Evolutionary conservation across 2,329 filamentous ascomycete species (phyloP), one percentile per base, ranked within the genome.

Genomic region (Pseudocercospora eumusae): DNA sequence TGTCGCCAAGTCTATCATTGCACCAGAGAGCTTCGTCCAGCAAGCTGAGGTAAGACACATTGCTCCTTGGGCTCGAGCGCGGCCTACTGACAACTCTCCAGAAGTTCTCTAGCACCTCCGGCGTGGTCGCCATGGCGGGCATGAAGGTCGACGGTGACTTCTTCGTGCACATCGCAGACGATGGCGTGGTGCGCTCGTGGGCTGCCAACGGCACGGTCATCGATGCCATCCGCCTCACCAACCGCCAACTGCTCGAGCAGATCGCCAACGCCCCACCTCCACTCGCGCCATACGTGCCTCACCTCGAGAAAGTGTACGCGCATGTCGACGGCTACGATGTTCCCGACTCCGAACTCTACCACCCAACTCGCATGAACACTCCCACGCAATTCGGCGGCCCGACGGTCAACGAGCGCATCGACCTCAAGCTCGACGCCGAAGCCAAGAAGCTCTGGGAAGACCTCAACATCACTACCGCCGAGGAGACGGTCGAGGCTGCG

Each of bases 131-230:
- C 28, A 36, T 40, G 18, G 18, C n/a, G n/a, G 15, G 20, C 10
- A 18, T 54, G 52, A 21, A 33, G 4, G 31, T 54, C 15, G 27
- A 18, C 28, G 28, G 15, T 15, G 52, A 54, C 31, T 27, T 27
- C 52, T 54, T 54, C 52, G 31, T 13, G 23, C 62, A 69, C 60
- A 44, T 68, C 25, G 66, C 53, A 28, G 64, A 69, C 25, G 67
- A 69, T 44, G 67, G 67, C 36, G 55, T 69, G 15, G 61, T 58
- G 11, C 64, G 67, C 28, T 67, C 65, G 23, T 68, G 64, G 59
- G 62, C 64, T 44, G 60, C 54, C 25, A 65, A 63, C 42, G 65
- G 65, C 50, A 62, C 60, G 18, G 62, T 66, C 50, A 56, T 67
- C 49, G 60, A 63, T 49, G 62, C 45, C 36, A 28, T 56, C 27